Base-by-base conservation (phyloP, 768 basidiomycete genomes). In the Xerocomellus dryophilus region DNA sequence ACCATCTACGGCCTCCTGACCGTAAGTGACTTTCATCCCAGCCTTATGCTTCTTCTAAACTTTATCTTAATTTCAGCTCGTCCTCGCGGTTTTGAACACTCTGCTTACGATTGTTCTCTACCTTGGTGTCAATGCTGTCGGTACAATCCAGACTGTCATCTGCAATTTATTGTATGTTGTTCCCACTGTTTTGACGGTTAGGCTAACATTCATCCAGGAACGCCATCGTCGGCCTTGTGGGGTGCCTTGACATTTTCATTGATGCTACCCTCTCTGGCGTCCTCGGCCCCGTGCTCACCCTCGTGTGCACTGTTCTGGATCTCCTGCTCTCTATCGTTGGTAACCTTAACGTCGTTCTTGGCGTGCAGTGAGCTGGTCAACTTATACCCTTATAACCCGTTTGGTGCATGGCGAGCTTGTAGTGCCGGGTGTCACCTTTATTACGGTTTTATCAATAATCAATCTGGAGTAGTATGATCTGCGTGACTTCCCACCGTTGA, bases 371-470 rank as follows among this genome's bases (percentile, higher is more conserved):
- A 61, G 47, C 11, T 21, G 18, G 39, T 12, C 10, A 1, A 17
- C 5, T 3, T 39, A 27, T 57, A 50, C 20, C 23, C 17, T 44
- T 20, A 12, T 29, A 32, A 31, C 5, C 35, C 8, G 4, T 17
- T 25, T 35, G 25, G 61, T 47, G 64, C 61, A 57, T 58, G 18
- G 12, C 46, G 54, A 47, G 42, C 34, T 59, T 51, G 50, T 54
- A 43, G 47, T 44, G 50, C 18, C 32, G 45, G 50, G 60, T 60
- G 38, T 60, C 17, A 23, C 35, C 23, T 38, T 27, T 53, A 45
- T 31, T 36, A 18, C 11, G 3, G 18, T 41, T 51, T 1, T 7
- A 34, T 17, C 14, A 47, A 52, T 54, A 41, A 51, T 40, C n/a
- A 17, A 43, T 20, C 10, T 42, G 27, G 52, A 49, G 44, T 8